Evolutionary conservation across 163 green algal species (phyloP).

Genomic region (Scenedesmus sp.): DNA sequence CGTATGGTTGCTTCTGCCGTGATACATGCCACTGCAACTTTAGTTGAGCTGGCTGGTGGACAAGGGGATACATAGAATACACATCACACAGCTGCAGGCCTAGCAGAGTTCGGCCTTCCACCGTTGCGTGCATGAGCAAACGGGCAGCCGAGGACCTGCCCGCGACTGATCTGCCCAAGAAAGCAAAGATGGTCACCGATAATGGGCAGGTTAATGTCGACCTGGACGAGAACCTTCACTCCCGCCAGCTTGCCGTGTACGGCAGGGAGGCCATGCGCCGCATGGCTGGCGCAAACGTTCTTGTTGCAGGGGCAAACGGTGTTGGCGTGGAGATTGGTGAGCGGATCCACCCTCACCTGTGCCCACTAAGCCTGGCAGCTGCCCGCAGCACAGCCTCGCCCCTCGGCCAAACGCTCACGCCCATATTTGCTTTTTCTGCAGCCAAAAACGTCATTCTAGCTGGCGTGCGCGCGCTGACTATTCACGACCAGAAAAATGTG

Average conservation of each 20-base stretch:
- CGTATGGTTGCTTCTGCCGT: background rate
- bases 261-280: slow-evolving; percentile 95
- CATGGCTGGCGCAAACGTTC: slow-evolving; percentile 87
- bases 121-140: slow-evolving; percentile 40
- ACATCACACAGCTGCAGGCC: slow-evolving; percentile 4
- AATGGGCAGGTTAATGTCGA: slow-evolving; percentile 36
- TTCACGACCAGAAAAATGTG: slow-evolving; percentile 86
- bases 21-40: background rate
- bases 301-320: slow-evolving; percentile 90
- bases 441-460: slow-evolving; percentile 99
- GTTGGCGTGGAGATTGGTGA: slow-evolving; percentile 90
- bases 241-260: slow-evolving; percentile 98
- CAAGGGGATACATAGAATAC: background rate
- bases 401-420: background rate
- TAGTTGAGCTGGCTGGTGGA: background rate
- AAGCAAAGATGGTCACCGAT: slow-evolving; percentile 43
- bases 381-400: background rate
- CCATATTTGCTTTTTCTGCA: slow-evolving; percentile 62
- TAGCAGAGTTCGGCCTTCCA: background rate
- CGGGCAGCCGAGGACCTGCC: slow-evolving; percentile 13
- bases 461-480: slow-evolving; percentile 92
- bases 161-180: slow-evolving; percentile 48
- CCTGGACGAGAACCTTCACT: slow-evolving; percentile 98
- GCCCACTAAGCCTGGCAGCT: background rate
- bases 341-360: background rate